Percentiles rank a stretch among this genome's conserved stretches.
phyloP scores from a whole-genome alignment of 2,329 filamentous ascomycete genomes.

The Aureobasidium sp. region DNA sequence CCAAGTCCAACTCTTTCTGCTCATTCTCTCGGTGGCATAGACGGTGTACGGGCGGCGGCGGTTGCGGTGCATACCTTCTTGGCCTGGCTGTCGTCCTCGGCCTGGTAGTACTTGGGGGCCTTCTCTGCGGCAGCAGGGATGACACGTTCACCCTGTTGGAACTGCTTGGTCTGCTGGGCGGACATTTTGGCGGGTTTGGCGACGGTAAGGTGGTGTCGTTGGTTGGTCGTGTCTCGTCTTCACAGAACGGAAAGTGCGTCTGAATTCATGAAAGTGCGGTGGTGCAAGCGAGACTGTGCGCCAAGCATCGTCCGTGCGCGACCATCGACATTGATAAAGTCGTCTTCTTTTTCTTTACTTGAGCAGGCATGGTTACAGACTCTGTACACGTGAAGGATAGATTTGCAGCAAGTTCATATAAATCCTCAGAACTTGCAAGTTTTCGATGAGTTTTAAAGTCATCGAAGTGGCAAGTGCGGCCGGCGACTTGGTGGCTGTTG shows the following conservation, averaged over 20 bases:
- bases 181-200: constrained; percentile 17
- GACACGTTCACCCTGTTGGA: constrained; percentile 91
- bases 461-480: not conserved
- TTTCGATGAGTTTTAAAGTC: too few relatives aligned
- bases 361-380: not conserved
- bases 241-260: not conserved
- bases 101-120: constrained; percentile 98
- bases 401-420: too few relatives aligned
- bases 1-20: constrained; percentile 5
- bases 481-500: not conserved
- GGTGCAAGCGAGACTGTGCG: constrained; percentile 9
- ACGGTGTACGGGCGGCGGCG: not conserved
- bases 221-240: constrained; percentile 12
- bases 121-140: constrained; percentile 82
- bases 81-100: constrained; percentile 78
- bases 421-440: too few relatives aligned
- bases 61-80: constrained; percentile 74
- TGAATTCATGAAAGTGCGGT: not conserved
- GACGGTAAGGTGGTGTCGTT: constrained; percentile 13
- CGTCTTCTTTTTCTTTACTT: not conserved
- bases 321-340: constrained; percentile 4
- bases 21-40: not conserved
- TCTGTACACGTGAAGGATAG: not conserved
- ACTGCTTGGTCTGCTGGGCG: constrained; percentile 69
- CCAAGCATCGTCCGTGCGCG: not conserved